Conservation (phyloP, 345 rosid genomes). For the Camelina hispida region DNA sequence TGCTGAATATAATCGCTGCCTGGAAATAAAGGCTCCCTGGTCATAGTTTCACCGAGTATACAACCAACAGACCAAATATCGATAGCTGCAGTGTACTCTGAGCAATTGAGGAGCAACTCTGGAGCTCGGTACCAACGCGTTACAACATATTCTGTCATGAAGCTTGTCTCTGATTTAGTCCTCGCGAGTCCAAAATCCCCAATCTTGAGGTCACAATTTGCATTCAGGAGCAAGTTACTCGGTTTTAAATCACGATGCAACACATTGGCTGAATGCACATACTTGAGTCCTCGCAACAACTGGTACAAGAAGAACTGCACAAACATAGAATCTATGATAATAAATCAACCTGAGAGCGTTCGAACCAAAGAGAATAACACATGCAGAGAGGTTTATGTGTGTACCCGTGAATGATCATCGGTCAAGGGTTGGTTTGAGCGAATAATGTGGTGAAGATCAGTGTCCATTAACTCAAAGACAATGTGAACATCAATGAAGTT, state of each 20-base stretch:
- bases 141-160: slow-evolving; percentile 67
- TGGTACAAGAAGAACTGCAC: slow-evolving; percentile 90
- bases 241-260: slow-evolving; percentile 74
- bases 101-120: slow-evolving; percentile 89
- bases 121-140: slow-evolving; percentile 47
- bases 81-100: slow-evolving; percentile 93
- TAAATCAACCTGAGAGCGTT: background rate
- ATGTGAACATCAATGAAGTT: slow-evolving; percentile 86
- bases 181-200: slow-evolving; percentile 96
- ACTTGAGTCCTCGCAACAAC: slow-evolving; percentile 86
- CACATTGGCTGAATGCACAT: slow-evolving; percentile 87
- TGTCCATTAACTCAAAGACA: slow-evolving; percentile 72
- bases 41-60: slow-evolving; percentile 76
- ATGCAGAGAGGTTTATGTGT: slow-evolving; percentile 26
- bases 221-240: slow-evolving; percentile 62
- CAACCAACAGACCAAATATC: slow-evolving; percentile 99
- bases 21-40: slow-evolving; percentile 83
- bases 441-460: slow-evolving; percentile 59
- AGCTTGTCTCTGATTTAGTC: slow-evolving; percentile 92
- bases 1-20: slow-evolving; percentile 95
- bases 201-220: slow-evolving; percentile 94
- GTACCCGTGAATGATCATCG: slow-evolving; percentile 89
- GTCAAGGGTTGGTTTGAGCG: slow-evolving; percentile 76
- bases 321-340: background rate
- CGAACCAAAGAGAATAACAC: background rate